Base-by-base conservation (phyloP, 2,329 filamentous ascomycete species). In the Neofusicoccum cordaticola region DNA sequence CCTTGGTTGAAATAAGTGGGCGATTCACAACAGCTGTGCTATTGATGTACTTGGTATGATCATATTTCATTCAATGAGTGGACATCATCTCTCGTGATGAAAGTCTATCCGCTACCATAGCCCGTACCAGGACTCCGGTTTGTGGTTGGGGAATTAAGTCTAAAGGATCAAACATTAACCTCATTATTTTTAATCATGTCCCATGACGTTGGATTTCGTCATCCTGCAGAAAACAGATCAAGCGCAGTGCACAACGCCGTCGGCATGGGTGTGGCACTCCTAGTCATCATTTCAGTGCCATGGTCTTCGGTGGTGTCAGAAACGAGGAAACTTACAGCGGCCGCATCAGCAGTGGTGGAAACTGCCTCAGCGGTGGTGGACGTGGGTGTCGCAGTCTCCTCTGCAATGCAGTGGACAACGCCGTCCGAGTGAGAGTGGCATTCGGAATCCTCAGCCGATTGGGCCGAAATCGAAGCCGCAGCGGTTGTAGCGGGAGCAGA, bases 341-440 rank as follows among this genome's bases (percentile, higher is more conserved):
- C 47, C 1, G 44, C 45, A 13, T 51, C 60, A n/a, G 37, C 22
- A 9, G 60, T 42, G n/a, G 47, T 35, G 12, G 60, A 51, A 4
- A 22, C 60, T n/a, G 37, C n/a, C 19, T 42, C 60, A 44, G 34
- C 4, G 15, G 35, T 51, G 37, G 60, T 62, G 6, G 56, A n/a
- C 3, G 60, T 31, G 7, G 60, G 37, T 4, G 44, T n/a, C 2
- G 37, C 44, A 7, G 45, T 52, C 60, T 52, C 45, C 4, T 35
- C 41, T 9, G 56, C 56, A 31, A 60, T 37, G 31, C 63, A 65
- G 45, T 65, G 63, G 3, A 65, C 63, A 15, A 53, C 34, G 9
- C 63, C 63, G 13, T 63, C 63, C 7, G 57, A 47, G 19, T 65
- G 63, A 13, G 45, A 47, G 31, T 65, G 63, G 39, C 63, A 65